These are phyloP conservation scores for Rubia tinctorum DNA, from an alignment of 305 asterid species.

Conservation along the genomic window DNA sequence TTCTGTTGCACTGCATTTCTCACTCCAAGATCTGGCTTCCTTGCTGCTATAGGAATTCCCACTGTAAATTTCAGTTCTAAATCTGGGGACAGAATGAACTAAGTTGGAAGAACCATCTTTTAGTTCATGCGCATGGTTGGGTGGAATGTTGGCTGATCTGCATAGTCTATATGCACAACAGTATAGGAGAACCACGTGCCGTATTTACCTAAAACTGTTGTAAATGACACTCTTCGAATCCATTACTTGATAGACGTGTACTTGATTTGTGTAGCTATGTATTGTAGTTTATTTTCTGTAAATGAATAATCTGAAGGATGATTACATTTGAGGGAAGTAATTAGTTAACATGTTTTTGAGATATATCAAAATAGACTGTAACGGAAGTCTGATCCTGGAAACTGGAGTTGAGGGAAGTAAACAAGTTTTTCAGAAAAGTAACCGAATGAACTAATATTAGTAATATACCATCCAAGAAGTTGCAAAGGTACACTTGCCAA, in stretches of 20 bases:
- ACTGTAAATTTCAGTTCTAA: conserved; percentile 3
- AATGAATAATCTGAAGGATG: too few relatives aligned
- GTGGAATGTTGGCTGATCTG: conserved; percentile 3
- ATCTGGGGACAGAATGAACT: background rate
- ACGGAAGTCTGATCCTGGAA: too few relatives aligned
- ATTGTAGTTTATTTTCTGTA: too few relatives aligned
- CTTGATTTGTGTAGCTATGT: background rate
- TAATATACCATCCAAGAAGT: too few relatives aligned
- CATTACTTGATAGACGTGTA: background rate
- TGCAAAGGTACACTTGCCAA: too few relatives aligned
- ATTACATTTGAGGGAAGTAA: too few relatives aligned
- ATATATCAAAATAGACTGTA: too few relatives aligned
- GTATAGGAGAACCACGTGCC: background rate
- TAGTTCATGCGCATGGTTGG: background rate
- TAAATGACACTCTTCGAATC: background rate
- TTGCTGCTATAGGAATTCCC: background rate
- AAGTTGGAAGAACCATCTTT: background rate
- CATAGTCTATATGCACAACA: conserved; percentile 2
- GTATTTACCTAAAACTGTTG: background rate
- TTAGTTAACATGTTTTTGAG: too few relatives aligned
- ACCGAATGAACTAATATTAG: too few relatives aligned
- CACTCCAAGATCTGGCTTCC: conserved; percentile 5
- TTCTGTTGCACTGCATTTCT: background rate
- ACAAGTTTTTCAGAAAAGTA: too few relatives aligned
- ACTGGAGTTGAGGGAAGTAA: too few relatives aligned